Percentiles rank a stretch among this genome's conserved stretches.
phyloP scores from a whole-genome alignment of 371 early-diverging fungal genomes.

The Modicella reniformis region DNA sequence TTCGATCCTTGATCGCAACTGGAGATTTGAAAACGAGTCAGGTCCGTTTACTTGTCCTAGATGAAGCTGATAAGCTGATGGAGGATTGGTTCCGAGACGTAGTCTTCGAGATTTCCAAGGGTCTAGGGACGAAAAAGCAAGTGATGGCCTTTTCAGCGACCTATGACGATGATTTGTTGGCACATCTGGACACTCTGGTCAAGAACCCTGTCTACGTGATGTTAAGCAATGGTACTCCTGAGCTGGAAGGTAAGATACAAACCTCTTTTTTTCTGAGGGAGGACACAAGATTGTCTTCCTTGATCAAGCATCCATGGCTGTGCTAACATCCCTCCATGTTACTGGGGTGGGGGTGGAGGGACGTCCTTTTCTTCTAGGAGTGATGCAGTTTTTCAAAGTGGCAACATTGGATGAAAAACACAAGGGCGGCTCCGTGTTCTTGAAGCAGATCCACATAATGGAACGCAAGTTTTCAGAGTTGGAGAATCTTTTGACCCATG shows the following conservation, averaged over 20 bases:
- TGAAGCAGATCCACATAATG: conserved; percentile 51
- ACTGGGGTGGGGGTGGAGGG: no score
- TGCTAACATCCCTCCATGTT: neutral
- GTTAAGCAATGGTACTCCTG: conserved; percentile 68
- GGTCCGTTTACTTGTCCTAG: conserved; percentile 87
- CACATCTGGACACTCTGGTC: conserved; percentile 54
- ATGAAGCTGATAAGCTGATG: conserved; percentile 96
- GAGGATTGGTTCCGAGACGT: conserved; percentile 58
- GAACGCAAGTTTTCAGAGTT: conserved; percentile 64
- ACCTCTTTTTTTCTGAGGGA: no score
- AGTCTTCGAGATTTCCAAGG: conserved; percentile 31
- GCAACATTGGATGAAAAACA: conserved; percentile 33
- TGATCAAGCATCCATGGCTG: neutral
- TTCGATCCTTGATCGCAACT: conserved; percentile 80
- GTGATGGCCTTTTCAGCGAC: conserved; percentile 73
- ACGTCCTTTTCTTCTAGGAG: no score
- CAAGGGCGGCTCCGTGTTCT: conserved; percentile 26
- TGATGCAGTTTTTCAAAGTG: conserved; percentile 64
- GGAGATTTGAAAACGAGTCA: conserved; percentile 68
- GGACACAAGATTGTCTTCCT: neutral
- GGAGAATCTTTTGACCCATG: conserved; percentile 59
- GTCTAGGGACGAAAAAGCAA: conserved; percentile 57
- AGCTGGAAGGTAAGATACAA: conserved; percentile 59
- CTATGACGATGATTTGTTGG: conserved; percentile 63
- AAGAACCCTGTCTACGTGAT: conserved; percentile 64